Percentiles rank a stretch among this genome's conserved stretches.
These are phyloP conservation scores for Colletotrichum salicis DNA, from an alignment of 2,329 filamentous ascomycete species.

Conservation along the genomic window DNA sequence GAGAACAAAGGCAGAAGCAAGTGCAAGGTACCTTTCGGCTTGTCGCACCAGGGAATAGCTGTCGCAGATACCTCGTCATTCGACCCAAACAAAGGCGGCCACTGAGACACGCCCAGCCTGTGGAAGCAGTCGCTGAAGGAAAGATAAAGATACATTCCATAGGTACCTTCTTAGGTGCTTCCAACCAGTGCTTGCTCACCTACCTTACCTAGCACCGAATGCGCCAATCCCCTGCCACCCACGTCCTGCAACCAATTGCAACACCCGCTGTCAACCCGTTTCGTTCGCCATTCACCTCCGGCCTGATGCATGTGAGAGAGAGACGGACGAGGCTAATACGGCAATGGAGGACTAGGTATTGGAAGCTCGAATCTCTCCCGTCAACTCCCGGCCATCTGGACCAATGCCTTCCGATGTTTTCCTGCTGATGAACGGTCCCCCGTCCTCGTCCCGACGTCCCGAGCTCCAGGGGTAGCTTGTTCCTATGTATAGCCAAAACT, in stretches of 20 bases:
- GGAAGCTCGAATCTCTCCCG: constrained; percentile 3
- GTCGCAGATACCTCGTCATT: constrained; percentile 30
- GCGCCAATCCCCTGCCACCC: neutral
- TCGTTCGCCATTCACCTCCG: neutral
- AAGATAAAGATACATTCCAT: constrained; percentile 10
- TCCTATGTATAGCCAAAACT: constrained; percentile 35
- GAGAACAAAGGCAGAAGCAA: constrained; percentile 4
- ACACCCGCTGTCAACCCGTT: constrained; percentile 1
- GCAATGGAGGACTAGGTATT: neutral
- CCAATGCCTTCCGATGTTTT: constrained; percentile 21
- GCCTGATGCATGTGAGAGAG: constrained; percentile 27
- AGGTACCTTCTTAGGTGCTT: constrained; percentile 1
- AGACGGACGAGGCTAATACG: neutral
- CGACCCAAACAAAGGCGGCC: constrained; percentile 17
- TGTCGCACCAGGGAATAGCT: constrained; percentile 18
- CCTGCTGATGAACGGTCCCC: constrained; percentile 11
- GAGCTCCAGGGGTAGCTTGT: constrained; percentile 35
- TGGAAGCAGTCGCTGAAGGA: neutral
- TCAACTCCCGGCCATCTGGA: constrained; percentile 24
- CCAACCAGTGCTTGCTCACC: neutral
- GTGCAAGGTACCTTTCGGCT: neutral
- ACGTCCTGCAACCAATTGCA: neutral
- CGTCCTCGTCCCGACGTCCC: neutral
- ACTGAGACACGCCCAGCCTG: constrained; percentile 26
- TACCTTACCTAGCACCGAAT: neutral